phyloP scores from a whole-genome alignment of 2,329 filamentous ascomycete genomes.

The Neopestalotiopsis sp. region DNA sequence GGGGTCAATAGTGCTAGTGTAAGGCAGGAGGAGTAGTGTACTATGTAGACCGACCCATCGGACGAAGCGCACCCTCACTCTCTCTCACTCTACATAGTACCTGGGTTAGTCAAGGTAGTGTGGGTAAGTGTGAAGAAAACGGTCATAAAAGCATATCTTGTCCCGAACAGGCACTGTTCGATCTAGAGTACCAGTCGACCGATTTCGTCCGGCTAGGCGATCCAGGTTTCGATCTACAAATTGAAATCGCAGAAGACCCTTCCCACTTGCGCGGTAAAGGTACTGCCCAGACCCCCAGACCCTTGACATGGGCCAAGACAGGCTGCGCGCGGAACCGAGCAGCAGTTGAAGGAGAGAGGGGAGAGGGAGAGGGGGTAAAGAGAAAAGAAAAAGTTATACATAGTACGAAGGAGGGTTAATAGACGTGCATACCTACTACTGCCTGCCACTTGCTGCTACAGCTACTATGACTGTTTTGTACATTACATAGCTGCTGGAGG shows the following conservation, averaged over 20 bases:
- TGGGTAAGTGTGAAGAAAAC: too few relatives aligned
- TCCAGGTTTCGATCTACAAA: slow-evolving; percentile 9
- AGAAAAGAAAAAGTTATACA: slow-evolving; percentile 15
- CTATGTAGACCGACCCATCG: too few relatives aligned
- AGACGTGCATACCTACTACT: not conserved
- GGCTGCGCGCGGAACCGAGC: slow-evolving; percentile 6
- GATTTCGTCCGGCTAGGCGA: not conserved
- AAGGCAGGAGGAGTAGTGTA: too few relatives aligned
- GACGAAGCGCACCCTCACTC: too few relatives aligned
- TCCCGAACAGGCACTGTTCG: slow-evolving; percentile 3
- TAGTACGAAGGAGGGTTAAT: not conserved
- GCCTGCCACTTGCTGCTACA: too few relatives aligned
- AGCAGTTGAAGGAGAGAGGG: not conserved
- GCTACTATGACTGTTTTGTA: not conserved
- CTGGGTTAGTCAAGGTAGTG: too few relatives aligned
- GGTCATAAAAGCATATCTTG: not conserved
- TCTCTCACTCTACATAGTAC: too few relatives aligned
- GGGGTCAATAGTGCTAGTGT: too few relatives aligned
- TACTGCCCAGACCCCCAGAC: not conserved
- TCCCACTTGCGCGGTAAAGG: not conserved
- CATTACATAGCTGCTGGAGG: not conserved
- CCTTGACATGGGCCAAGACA: slow-evolving; percentile 10
- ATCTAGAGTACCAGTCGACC: slow-evolving; percentile 2
- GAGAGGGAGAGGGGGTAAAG: slow-evolving; percentile 10
- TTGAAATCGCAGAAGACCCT: not conserved